phyloP scores from a whole-genome alignment of 2,329 filamentous ascomycete genomes.

The Aspergillus puulaauensis region DNA sequence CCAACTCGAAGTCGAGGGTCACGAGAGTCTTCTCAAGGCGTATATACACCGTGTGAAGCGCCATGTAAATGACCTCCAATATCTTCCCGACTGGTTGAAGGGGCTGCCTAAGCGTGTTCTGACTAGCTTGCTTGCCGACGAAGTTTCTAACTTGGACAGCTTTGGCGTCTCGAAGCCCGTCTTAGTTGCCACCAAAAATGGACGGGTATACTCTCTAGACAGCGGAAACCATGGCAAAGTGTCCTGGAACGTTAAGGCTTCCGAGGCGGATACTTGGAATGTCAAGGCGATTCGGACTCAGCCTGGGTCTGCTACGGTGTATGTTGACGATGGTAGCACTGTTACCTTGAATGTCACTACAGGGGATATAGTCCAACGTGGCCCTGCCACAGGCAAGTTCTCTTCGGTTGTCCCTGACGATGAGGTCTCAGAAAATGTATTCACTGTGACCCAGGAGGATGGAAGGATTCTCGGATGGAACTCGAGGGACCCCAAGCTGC shows the following conservation, averaged over 20 bases:
- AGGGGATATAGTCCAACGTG: slow-evolving; percentile 40
- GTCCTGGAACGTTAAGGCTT: slow-evolving; percentile 70
- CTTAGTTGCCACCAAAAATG: slow-evolving; percentile 74
- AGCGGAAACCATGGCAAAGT: slow-evolving; percentile 71
- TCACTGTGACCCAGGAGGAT: slow-evolving; percentile 44
- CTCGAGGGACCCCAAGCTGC: slow-evolving; percentile 38
- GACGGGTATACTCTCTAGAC: slow-evolving; percentile 77
- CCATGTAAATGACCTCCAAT: slow-evolving; percentile 73
- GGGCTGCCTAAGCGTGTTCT: slow-evolving; percentile 68
- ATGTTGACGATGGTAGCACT: slow-evolving; percentile 62
- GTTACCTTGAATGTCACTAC: slow-evolving; percentile 50
- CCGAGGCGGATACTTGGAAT: slow-evolving; percentile 62
- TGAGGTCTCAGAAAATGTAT: slow-evolving; percentile 32
- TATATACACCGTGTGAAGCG: slow-evolving; percentile 84
- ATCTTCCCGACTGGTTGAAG: slow-evolving; percentile 70
- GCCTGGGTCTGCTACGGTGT: slow-evolving; percentile 59
- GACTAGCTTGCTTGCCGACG: slow-evolving; percentile 58
- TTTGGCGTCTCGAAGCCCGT: slow-evolving; percentile 90
- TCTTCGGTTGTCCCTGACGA: slow-evolving; percentile 34
- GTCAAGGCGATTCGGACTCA: slow-evolving; percentile 67
- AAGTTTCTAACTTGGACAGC: slow-evolving; percentile 53
- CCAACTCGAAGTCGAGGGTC: slow-evolving; percentile 80
- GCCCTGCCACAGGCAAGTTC: slow-evolving; percentile 25
- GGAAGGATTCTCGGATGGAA: slow-evolving; percentile 47
- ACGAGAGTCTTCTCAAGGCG: slow-evolving; percentile 75